Percentiles rank a stretch among this genome's conserved stretches.
Evolutionary conservation across 2,329 filamentous ascomycete genomes (phyloP).

Genomic region (Sporothrix humicola): DNA sequence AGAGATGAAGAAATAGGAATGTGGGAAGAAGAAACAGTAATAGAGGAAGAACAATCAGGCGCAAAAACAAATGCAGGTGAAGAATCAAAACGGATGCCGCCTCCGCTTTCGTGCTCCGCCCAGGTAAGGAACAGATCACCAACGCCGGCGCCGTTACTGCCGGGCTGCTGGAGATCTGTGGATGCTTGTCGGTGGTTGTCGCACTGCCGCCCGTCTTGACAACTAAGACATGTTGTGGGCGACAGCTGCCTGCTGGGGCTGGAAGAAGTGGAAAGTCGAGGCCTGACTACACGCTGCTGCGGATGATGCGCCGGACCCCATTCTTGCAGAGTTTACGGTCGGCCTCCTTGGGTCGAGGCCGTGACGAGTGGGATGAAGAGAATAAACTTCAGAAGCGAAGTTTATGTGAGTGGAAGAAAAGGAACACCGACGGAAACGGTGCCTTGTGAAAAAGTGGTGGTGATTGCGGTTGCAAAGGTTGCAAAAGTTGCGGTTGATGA

Average conservation of each 20-base stretch:
- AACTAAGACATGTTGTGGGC: slow-evolving; percentile 33
- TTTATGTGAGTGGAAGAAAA: neutral
- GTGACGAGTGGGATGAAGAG: neutral
- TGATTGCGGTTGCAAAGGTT: neutral
- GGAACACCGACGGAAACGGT: neutral
- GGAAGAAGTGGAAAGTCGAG: slow-evolving; percentile 32
- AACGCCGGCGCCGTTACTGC: neutral
- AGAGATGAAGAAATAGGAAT: neutral
- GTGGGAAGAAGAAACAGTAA: neutral
- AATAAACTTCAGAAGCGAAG: too few species aligned
- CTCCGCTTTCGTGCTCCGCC: slow-evolving; percentile 25
- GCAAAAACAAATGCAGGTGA: slow-evolving; percentile 31
- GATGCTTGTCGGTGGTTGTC: slow-evolving; percentile 24
- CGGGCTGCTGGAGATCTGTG: neutral
- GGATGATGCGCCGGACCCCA: slow-evolving; percentile 34
- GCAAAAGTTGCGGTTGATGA: neutral
- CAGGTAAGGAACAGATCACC: slow-evolving; percentile 26
- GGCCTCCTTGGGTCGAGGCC: slow-evolving; percentile 36
- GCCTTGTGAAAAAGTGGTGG: neutral
- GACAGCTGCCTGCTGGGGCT: slow-evolving; percentile 29
- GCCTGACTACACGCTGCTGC: slow-evolving; percentile 23
- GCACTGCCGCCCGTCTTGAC: slow-evolving; percentile 26
- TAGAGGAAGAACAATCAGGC: neutral
- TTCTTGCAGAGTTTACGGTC: slow-evolving; percentile 37
- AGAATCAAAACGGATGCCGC: slow-evolving; percentile 28